phyloP scores from a whole-genome alignment of 1,284 basidiomycete genomes.

The Gymnopus androsaceus region DNA sequence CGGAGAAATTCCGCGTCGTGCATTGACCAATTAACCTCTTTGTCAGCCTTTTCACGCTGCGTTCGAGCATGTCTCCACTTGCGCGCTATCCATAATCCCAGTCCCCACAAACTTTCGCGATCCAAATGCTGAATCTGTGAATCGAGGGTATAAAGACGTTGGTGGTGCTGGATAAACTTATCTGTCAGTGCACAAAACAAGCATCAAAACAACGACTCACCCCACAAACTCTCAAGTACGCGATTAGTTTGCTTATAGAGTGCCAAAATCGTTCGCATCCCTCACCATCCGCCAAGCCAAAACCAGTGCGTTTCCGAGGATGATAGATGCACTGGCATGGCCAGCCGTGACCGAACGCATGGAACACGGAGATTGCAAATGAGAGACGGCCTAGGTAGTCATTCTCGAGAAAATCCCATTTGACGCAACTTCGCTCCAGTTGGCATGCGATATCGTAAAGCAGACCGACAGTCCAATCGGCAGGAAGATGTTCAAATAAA shows the following conservation, averaged over 20 bases:
- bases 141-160: conserved; percentile 25
- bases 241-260: conserved; percentile 26
- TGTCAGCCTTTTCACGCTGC: conserved; percentile 8
- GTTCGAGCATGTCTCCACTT: not conserved
- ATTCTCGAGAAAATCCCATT: conserved; percentile 24
- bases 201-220: conserved; percentile 16
- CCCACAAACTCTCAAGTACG: conserved; percentile 29
- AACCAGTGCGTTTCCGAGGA: conserved; percentile 30
- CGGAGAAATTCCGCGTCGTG: conserved; percentile 9
- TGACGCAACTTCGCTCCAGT: conserved; percentile 24
- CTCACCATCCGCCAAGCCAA: too few relatives aligned
- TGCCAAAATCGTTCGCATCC: too few relatives aligned
- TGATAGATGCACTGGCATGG: conserved; percentile 34
- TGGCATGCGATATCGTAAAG: conserved; percentile 22
- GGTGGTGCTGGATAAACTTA: conserved; percentile 21
- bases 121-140: conserved; percentile 22
- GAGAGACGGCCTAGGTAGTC: conserved; percentile 23
- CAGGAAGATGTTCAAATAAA: too few relatives aligned
- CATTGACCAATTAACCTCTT: not conserved
- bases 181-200: not conserved
- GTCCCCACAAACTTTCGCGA: not conserved
- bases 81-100: not conserved
- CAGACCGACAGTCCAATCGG: too few relatives aligned
- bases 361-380: conserved; percentile 32
- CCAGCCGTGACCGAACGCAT: conserved; percentile 38